phyloP scores from a whole-genome alignment of 768 basidiomycete genomes.

The Trametes sanguinea region DNA sequence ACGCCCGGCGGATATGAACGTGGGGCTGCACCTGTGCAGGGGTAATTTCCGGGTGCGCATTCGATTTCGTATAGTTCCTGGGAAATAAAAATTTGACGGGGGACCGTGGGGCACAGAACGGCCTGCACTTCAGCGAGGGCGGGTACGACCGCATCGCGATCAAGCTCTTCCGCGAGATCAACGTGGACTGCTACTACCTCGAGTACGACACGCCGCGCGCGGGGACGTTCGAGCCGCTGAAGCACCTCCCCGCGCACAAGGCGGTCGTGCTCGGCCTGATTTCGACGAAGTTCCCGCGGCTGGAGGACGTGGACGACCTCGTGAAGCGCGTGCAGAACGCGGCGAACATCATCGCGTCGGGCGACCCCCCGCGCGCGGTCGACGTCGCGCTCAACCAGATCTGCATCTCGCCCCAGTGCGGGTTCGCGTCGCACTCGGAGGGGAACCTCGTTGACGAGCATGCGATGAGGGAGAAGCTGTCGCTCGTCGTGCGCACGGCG shows the following conservation, averaged over 20 bases:
- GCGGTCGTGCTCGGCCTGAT: slow-evolving; percentile 45
- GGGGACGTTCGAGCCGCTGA: slow-evolving; percentile 60
- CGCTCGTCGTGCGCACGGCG: slow-evolving; percentile 40
- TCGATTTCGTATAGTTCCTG: neutral
- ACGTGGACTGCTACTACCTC: slow-evolving; percentile 57
- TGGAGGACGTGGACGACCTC: slow-evolving; percentile 46
- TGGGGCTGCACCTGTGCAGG: slow-evolving; percentile 64
- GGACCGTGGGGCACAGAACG: slow-evolving; percentile 26
- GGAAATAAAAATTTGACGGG: neutral
- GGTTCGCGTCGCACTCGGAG: slow-evolving; percentile 49
- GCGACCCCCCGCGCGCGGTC: slow-evolving; percentile 36
- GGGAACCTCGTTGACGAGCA: slow-evolving; percentile 42
- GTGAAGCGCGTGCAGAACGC: slow-evolving; percentile 45
- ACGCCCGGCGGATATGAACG: slow-evolving; percentile 54
- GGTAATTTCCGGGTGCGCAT: slow-evolving; percentile 36
- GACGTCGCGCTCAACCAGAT: slow-evolving; percentile 47
- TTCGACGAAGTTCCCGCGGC: slow-evolving; percentile 45
- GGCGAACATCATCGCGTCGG: slow-evolving; percentile 44
- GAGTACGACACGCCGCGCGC: slow-evolving; percentile 69
- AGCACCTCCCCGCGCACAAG: slow-evolving; percentile 49
- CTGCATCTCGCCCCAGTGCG: slow-evolving; percentile 52
- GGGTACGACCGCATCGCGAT: slow-evolving; percentile 56
- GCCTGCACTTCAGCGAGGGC: slow-evolving; percentile 61
- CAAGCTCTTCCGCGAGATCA: slow-evolving; percentile 58
- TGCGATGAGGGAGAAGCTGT: slow-evolving; percentile 40